These are phyloP conservation scores for Meyerozyma sp. DNA, from an alignment of 1,139 yeast species.

Conservation along the genomic window DNA sequence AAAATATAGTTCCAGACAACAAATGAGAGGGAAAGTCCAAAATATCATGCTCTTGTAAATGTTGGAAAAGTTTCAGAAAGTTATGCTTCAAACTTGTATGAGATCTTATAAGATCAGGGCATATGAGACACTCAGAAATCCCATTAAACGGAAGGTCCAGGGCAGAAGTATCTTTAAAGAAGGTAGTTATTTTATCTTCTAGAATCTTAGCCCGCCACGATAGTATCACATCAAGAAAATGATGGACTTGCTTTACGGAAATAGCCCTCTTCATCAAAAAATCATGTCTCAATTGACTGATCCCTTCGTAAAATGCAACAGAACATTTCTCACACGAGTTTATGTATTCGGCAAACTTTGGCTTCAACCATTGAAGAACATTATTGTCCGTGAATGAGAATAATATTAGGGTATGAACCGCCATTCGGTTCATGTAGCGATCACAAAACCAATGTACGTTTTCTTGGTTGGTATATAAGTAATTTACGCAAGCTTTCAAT, in stretches of 20 bases:
- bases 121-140: constrained; percentile 42
- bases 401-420: constrained; percentile 50
- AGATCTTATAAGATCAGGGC: constrained; percentile 45
- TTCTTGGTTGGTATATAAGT: not conserved
- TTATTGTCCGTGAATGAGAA: constrained; percentile 53
- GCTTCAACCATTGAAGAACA: constrained; percentile 38
- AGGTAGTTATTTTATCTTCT: constrained; percentile 8
- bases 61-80: constrained; percentile 19
- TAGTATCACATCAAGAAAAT: constrained; percentile 45
- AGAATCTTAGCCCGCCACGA: constrained; percentile 42
- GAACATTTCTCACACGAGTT: constrained; percentile 49
- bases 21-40: constrained; percentile 11
- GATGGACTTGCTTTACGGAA: constrained; percentile 41
- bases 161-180: constrained; percentile 7
- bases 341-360: constrained; percentile 33
- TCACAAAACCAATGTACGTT: constrained; percentile 54
- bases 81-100: constrained; percentile 23
- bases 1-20: constrained; percentile 46
- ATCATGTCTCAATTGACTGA: constrained; percentile 45
- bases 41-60: constrained; percentile 12
- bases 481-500: constrained; percentile 1
- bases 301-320: constrained; percentile 44
- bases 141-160: constrained; percentile 12
- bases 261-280: constrained; percentile 49
- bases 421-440: constrained; percentile 37